phyloP scores from a whole-genome alignment of 1,139 yeast genomes.

The Insectozyma bohioensis region DNA sequence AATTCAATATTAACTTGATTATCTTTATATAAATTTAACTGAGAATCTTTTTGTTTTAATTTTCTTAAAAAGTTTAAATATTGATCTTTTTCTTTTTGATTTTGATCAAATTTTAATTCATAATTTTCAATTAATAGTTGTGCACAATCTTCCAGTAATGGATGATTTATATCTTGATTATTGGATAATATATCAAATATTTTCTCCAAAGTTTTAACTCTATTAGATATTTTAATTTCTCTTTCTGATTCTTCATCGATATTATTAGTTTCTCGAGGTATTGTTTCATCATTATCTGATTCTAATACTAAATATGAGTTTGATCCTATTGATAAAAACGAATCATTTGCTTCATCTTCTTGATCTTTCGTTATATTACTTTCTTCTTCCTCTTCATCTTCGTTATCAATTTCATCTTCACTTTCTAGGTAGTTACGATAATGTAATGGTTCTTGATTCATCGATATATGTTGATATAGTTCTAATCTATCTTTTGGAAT shows the following conservation, averaged over 20 bases:
- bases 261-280: background rate
- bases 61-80: slow-evolving; percentile 73
- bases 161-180: slow-evolving; percentile 80
- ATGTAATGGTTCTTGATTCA: slow-evolving; percentile 20
- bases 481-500: slow-evolving; percentile 34
- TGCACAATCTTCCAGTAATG: slow-evolving; percentile 87
- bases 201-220: slow-evolving; percentile 62
- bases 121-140: slow-evolving; percentile 63
- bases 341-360: slow-evolving; percentile 16
- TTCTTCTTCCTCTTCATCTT: slow-evolving; percentile 14
- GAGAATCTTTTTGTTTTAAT: slow-evolving; percentile 50
- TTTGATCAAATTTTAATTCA: slow-evolving; percentile 69
- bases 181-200: slow-evolving; percentile 54
- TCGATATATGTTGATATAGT: slow-evolving; percentile 22
- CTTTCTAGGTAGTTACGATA: slow-evolving; percentile 19
- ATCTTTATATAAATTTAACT: slow-evolving; percentile 12
- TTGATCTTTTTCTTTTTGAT: slow-evolving; percentile 74
- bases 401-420: slow-evolving; percentile 20
- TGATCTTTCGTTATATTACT: slow-evolving; percentile 18
- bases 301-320: slow-evolving; percentile 35
- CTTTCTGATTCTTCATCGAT: slow-evolving; percentile 10
- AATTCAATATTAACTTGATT: slow-evolving; percentile 13
- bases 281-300: slow-evolving; percentile 19
- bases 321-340: slow-evolving; percentile 17
- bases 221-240: slow-evolving; percentile 26